These are phyloP conservation scores for Clonostachys byssicola DNA, from an alignment of 2,329 filamentous ascomycete genomes.

Conservation along the genomic window DNA sequence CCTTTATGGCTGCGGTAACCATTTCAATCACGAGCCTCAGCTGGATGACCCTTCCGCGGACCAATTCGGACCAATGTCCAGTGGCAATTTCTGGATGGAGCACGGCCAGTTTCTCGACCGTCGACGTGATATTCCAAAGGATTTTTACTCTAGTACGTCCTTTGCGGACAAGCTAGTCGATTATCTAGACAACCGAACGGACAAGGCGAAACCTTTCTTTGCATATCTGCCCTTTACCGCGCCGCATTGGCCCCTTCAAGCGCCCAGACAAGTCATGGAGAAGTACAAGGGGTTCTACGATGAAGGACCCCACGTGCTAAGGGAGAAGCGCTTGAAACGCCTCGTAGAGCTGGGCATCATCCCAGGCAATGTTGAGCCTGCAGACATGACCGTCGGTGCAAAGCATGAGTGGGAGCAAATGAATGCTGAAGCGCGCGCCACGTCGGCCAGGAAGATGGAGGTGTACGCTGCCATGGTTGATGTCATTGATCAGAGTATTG, in stretches of 20 bases:
- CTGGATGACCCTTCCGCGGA: conserved; percentile 18
- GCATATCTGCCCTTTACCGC: conserved; percentile 42
- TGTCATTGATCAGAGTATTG: conserved; percentile 55
- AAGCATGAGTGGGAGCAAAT: conserved; percentile 8
- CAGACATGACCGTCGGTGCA: background rate
- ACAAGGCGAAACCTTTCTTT: conserved; percentile 17
- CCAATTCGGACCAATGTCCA: conserved; percentile 6
- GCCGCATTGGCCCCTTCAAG: conserved; percentile 61
- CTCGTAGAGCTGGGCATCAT: conserved; percentile 54
- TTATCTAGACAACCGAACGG: conserved; percentile 24
- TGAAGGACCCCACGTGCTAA: conserved; percentile 53
- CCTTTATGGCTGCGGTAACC: conserved; percentile 54
- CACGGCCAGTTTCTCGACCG: conserved; percentile 1
- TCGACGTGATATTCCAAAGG: conserved; percentile 28
- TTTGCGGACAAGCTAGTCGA: conserved; percentile 37
- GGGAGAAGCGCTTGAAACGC: conserved; percentile 42
- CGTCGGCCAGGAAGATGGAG: conserved; percentile 2
- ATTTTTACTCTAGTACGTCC: conserved; percentile 39
- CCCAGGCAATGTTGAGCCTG: background rate
- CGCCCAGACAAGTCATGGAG: conserved; percentile 45
- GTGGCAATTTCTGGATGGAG: conserved; percentile 16
- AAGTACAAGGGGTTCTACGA: conserved; percentile 58
- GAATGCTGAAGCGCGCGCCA: background rate
- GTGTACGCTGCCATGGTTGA: conserved; percentile 63
- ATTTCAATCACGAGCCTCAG: conserved; percentile 25